These are phyloP conservation scores for Lablab purpureus DNA, from an alignment of 306 rosid species.

Conservation along the genomic window DNA sequence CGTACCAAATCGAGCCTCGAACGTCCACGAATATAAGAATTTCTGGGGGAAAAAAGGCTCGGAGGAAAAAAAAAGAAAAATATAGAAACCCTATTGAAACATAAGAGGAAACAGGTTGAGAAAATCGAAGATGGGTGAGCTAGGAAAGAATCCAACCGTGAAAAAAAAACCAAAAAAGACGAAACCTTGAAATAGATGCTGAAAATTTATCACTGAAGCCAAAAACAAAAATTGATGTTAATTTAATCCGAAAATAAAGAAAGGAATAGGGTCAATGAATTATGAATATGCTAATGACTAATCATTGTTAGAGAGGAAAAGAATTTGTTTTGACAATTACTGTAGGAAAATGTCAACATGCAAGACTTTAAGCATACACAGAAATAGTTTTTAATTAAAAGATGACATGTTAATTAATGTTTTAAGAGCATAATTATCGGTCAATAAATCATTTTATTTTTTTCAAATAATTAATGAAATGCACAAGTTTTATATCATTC, in stretches of 20 bases:
- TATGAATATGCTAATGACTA: conserved; percentile 9
- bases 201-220: conserved; percentile 41
- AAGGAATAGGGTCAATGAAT: conserved; percentile 35
- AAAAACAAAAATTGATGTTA: conserved; percentile 18
- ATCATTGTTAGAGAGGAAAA: conserved; percentile 28
- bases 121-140: conserved; percentile 68
- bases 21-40: conserved; percentile 50
- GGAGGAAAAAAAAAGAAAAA: background rate
- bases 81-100: conserved; percentile 64
- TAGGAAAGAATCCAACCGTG: conserved; percentile 73
- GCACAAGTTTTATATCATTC: too few relatives aligned
- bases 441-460: background rate
- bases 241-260: conserved; percentile 17
- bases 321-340: background rate
- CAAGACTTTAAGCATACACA: background rate
- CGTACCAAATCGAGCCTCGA: conserved; percentile 52
- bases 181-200: conserved; percentile 63
- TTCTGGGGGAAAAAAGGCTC: conserved; percentile 20
- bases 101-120: conserved; percentile 55
- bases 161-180: conserved; percentile 40
- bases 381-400: background rate
- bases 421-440: background rate
- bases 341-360: background rate
- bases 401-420: background rate
- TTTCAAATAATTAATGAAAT: background rate